Evolutionary conservation across 1,139 yeast genomes (phyloP).

Genomic region (Spencermartinsiella ligniputridi): DNA sequence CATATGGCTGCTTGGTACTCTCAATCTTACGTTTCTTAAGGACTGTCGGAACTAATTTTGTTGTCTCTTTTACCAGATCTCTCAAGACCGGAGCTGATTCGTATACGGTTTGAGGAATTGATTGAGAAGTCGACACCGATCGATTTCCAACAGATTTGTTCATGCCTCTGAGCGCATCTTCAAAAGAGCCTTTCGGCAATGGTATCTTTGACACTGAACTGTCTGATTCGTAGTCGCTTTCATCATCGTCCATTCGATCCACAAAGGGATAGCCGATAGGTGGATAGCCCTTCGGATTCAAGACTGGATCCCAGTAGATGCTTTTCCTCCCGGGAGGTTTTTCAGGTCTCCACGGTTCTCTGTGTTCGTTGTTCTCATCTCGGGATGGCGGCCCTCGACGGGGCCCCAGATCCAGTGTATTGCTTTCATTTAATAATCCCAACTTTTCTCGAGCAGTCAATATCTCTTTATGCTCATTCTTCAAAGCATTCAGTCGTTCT

Average conservation of each 20-base stretch:
- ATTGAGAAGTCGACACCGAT: not conserved
- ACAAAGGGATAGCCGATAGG: slow-evolving; percentile 23
- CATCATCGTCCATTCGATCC: slow-evolving; percentile 16
- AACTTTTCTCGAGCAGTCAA: slow-evolving; percentile 22
- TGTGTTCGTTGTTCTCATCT: slow-evolving; percentile 6
- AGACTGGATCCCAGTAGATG: slow-evolving; percentile 27
- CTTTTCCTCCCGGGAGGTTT: slow-evolving; percentile 19
- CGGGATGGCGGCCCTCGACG: not conserved
- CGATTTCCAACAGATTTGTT: slow-evolving; percentile 5
- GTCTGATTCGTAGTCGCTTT: slow-evolving; percentile 19
- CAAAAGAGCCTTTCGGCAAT: slow-evolving; percentile 19
- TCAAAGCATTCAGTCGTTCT: slow-evolving; percentile 20
- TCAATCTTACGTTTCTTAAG: slow-evolving; percentile 17
- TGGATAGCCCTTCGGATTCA: slow-evolving; percentile 28
- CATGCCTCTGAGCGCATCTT: no score
- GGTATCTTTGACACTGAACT: slow-evolving; percentile 23
- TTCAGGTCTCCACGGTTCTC: slow-evolving; percentile 9
- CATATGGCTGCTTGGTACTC: not conserved
- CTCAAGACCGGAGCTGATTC: slow-evolving; percentile 26
- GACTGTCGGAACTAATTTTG: slow-evolving; percentile 23
- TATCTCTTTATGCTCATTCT: slow-evolving; percentile 20
- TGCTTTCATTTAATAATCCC: slow-evolving; percentile 19
- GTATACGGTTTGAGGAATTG: slow-evolving; percentile 22
- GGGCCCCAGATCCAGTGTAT: slow-evolving; percentile 2
- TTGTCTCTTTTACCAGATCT: slow-evolving; percentile 23